A percentile compares a stretch with the other conserved stretches of the same genome.
phyloP scores from a whole-genome alignment of 2,329 filamentous ascomycete genomes.

The Epichloe sibirici region DNA sequence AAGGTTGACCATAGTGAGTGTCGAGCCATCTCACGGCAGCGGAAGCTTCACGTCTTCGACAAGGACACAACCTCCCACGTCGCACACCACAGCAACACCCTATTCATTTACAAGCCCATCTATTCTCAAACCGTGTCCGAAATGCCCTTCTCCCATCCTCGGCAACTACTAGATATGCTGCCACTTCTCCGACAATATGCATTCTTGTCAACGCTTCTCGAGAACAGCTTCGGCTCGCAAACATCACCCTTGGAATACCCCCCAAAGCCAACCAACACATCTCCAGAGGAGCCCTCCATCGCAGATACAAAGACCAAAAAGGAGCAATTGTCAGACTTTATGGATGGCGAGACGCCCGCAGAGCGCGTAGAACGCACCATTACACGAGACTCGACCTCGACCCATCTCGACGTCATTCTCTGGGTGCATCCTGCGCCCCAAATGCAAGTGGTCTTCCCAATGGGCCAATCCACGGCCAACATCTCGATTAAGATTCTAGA shows the following conservation, averaged over 20 bases:
- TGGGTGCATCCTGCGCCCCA: constrained; percentile 37
- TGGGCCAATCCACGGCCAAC: constrained; percentile 34
- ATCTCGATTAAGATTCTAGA: constrained; percentile 46
- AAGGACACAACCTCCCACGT: constrained; percentile 16
- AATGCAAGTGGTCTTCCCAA: constrained; percentile 42
- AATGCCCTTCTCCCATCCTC: constrained; percentile 66
- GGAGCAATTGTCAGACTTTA: constrained; percentile 22
- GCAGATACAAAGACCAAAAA: constrained; percentile 15
- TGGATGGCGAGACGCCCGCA: constrained; percentile 7
- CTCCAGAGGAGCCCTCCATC: background rate
- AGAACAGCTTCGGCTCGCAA: constrained; percentile 42
- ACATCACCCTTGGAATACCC: constrained; percentile 7
- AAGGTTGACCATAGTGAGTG: constrained; percentile 45
- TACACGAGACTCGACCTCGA: background rate
- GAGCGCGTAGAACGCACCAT: background rate
- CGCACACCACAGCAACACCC: constrained; percentile 41
- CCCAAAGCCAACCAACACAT: background rate
- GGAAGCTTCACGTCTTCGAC: constrained; percentile 31
- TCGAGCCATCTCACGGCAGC: constrained; percentile 39
- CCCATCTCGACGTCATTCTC: constrained; percentile 40
- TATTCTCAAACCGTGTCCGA: constrained; percentile 55
- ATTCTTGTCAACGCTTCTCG: constrained; percentile 52
- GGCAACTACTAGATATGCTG: constrained; percentile 62
- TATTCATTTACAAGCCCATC: constrained; percentile 62
- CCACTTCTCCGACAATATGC: constrained; percentile 66